Conservation (phyloP, 2,329 filamentous ascomycete genomes). For the Hymenoscyphus infarciens region DNA sequence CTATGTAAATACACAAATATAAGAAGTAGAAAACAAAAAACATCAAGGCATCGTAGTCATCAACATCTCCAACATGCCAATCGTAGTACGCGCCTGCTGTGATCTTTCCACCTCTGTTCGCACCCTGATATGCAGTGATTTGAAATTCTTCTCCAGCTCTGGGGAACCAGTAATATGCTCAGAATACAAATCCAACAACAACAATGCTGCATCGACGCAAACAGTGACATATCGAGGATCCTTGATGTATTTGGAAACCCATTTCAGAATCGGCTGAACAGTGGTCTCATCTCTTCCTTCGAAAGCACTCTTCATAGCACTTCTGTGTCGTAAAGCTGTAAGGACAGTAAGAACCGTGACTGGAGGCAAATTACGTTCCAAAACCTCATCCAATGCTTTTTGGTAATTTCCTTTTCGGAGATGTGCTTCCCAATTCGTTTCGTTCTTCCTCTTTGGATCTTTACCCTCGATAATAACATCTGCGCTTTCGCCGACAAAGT, state of each 20-base stretch:
- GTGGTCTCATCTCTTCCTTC: constrained; percentile 75
- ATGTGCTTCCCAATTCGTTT: constrained; percentile 75
- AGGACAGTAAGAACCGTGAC: constrained; percentile 71
- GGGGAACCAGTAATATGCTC: constrained; percentile 71
- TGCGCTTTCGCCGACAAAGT: constrained; percentile 78
- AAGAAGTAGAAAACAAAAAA: constrained; percentile 14
- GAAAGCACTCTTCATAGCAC: constrained; percentile 76
- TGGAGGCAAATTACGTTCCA: constrained; percentile 56
- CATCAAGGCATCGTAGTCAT: constrained; percentile 46
- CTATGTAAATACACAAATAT: constrained; percentile 37
- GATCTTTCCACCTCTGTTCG: constrained; percentile 75
- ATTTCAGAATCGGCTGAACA: constrained; percentile 77
- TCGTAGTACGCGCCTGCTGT: constrained; percentile 75
- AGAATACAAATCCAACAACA: constrained; percentile 83
- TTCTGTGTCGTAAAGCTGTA: constrained; percentile 81
- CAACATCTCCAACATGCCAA: constrained; percentile 83
- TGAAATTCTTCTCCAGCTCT: constrained; percentile 68
- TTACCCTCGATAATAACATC: constrained; percentile 85
- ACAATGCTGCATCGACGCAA: constrained; percentile 77
- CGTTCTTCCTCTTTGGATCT: constrained; percentile 60
- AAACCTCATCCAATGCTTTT: constrained; percentile 73
- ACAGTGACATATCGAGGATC: constrained; percentile 78
- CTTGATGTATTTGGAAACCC: constrained; percentile 75
- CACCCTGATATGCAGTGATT: constrained; percentile 66
- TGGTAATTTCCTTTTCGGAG: constrained; percentile 75